Evolutionary conservation across 768 basidiomycete genomes (phyloP), one percentile per base, ranked within the genome.

Genomic region (Naganishia friedmannii): DNA sequence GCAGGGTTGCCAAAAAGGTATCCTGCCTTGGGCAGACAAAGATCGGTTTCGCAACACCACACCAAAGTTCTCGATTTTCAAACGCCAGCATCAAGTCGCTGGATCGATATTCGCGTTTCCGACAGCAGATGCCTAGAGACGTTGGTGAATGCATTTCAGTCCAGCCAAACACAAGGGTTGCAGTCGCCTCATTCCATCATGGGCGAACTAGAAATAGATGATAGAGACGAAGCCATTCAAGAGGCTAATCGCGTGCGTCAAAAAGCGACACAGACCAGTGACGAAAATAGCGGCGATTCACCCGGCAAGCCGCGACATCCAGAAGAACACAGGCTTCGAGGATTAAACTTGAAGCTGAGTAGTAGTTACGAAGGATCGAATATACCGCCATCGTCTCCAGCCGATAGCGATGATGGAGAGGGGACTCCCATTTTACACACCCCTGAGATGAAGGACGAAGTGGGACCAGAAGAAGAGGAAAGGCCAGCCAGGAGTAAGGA

Each of bases 221-320:
- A 63, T 63, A 15, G 60, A 26, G 60, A 63, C 42, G 60, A 63
- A 46, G 60, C 60, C 29, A 63, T 46, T 7, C 60, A 63, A 45
- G 60, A 63, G n/a, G 60, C 60, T 15, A 26, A 23, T 37, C 37
- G 60, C 8, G 60, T 45, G 4, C 39, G 60, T 29, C 23, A 15
- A 42, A 63, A 3, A n/a, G 4, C 39, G 2, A 23, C 42, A 26
- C 3, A 21, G 3, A 23, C 7, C 13, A 42, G 23, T 19, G 39
- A 17, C 26, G 39, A 31, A 29, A 42, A 45, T 3, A 21, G 15
- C 15, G 39, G 6, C 42, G 23, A 45, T 13, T 12, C 39, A 26
- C 39, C 60, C 2, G 10, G 37, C 12, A 29, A 63, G 6, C 23
- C 13, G 39, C 26, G 6, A 12, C 23, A 28, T 37, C 23, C 39